A percentile compares a stretch with the other conserved stretches of the same genome.
These are phyloP conservation scores for Nitzschia putrida DNA, from an alignment of 108 stramenopile genomes.

Conservation along the genomic window DNA sequence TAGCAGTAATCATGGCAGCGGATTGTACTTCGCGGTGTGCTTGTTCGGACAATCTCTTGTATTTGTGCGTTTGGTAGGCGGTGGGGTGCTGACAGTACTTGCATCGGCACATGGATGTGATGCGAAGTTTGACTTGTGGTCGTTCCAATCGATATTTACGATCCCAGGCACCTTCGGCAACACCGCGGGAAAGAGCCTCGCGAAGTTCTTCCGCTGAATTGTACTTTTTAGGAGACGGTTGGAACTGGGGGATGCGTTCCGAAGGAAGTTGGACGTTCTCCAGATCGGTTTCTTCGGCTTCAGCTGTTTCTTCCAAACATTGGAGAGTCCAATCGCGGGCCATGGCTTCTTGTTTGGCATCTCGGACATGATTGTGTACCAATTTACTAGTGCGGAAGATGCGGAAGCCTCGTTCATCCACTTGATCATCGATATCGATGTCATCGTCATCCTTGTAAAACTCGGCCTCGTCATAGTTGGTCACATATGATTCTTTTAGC, in stretches of 20 bases:
- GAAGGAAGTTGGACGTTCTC: constrained; percentile 14
- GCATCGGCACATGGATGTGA: constrained; percentile 24
- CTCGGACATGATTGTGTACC: constrained; percentile 16
- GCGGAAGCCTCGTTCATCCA: constrained; percentile 32
- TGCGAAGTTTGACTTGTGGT: constrained; percentile 23
- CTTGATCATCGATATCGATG: constrained; percentile 25
- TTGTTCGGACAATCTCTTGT: constrained; percentile 23
- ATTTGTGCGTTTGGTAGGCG: constrained; percentile 37
- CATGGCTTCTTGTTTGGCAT: constrained; percentile 15
- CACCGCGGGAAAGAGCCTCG: constrained; percentile 23
- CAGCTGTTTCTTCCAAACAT: constrained; percentile 1
- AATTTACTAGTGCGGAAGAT: constrained; percentile 27
- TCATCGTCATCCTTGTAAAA: not conserved
- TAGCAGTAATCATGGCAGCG: no score
- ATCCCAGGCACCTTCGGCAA: constrained; percentile 37
- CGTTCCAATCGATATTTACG: constrained; percentile 34
- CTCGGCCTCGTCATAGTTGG: constrained; percentile 12
- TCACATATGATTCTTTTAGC: constrained; percentile 21
- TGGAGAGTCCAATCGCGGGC: constrained; percentile 7
- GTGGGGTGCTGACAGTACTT: constrained; percentile 36
- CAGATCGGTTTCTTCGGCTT: constrained; percentile 5
- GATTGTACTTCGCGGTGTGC: no score
- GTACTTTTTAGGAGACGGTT: not conserved
- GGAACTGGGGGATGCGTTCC: not conserved
- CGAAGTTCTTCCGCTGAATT: not conserved